phyloP scores from a whole-genome alignment of 2,329 filamentous ascomycete species.

The Penicillium sumatraense region DNA sequence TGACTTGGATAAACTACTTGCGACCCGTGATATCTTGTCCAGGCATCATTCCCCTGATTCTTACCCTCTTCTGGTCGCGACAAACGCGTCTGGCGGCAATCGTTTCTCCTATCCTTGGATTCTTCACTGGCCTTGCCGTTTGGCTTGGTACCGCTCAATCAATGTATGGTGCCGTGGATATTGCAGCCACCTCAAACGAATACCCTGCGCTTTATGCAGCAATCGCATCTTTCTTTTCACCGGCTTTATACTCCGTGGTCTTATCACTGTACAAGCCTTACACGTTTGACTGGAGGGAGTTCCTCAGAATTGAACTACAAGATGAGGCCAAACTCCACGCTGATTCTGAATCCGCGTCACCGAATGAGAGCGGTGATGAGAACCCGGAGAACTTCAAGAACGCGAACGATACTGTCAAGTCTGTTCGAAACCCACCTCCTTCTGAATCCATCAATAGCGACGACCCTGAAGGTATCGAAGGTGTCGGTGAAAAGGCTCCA shows the following conservation, averaged over 20 bases:
- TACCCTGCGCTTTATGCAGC: slow-evolving; percentile 53
- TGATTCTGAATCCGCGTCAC: slow-evolving; percentile 11
- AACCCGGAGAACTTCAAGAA: not conserved
- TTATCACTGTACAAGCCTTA: slow-evolving; percentile 48
- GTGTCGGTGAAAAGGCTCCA: not conserved
- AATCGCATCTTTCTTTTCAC: slow-evolving; percentile 52
- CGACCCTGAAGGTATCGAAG: slow-evolving; percentile 3
- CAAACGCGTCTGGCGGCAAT: slow-evolving; percentile 53
- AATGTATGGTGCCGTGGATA: slow-evolving; percentile 46
- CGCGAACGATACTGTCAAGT: not conserved
- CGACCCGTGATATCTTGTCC: slow-evolving; percentile 49
- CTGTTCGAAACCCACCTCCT: not conserved
- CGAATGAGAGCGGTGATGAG: slow-evolving; percentile 15
- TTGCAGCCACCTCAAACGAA: slow-evolving; percentile 46
- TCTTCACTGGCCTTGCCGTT: slow-evolving; percentile 48
- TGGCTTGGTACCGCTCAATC: slow-evolving; percentile 50
- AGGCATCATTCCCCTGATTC: slow-evolving; percentile 51
- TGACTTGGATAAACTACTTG: slow-evolving; percentile 53
- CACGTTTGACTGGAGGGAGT: slow-evolving; percentile 51
- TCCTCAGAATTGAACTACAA: slow-evolving; percentile 53
- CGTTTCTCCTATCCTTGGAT: slow-evolving; percentile 43
- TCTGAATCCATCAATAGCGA: not conserved
- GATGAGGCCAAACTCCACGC: slow-evolving; percentile 40
- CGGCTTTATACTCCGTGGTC: slow-evolving; percentile 51
- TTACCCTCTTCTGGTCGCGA: slow-evolving; percentile 51